Evolutionary conservation across 352 stramenopile species (phyloP).

Genomic region (Nothophytophthora sp.): DNA sequence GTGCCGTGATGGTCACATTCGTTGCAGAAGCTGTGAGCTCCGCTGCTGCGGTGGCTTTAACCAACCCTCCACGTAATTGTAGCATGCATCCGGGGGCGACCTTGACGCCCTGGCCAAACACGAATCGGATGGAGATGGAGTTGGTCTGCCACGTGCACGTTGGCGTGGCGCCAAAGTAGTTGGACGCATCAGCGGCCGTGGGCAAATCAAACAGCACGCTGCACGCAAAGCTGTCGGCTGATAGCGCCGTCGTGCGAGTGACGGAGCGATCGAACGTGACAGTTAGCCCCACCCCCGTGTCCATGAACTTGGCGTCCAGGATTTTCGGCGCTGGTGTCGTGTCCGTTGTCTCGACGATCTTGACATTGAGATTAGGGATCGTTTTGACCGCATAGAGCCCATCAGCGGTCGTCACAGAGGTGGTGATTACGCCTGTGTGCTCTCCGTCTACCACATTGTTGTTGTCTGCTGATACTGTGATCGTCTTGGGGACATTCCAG

Average conservation of each 20-base stretch:
- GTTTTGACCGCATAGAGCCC: conserved; percentile 29
- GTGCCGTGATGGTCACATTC: conserved; percentile 29
- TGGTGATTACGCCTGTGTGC: conserved; percentile 31
- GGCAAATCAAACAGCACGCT: conserved; percentile 61
- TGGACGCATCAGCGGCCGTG: conserved; percentile 9
- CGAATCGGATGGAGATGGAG: conserved; percentile 41
- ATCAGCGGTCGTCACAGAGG: conserved; percentile 29
- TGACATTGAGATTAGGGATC: conserved; percentile 34
- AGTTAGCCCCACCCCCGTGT: conserved; percentile 41
- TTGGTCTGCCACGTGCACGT: conserved; percentile 50
- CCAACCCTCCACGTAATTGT: conserved; percentile 33
- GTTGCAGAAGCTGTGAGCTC: conserved; percentile 36
- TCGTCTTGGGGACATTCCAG: conserved; percentile 51
- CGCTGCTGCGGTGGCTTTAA: conserved; percentile 54
- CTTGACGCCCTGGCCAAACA: conserved; percentile 45
- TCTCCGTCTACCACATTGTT: conserved; percentile 49
- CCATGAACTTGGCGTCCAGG: conserved; percentile 49
- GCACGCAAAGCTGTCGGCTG: conserved; percentile 43
- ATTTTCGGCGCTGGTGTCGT: conserved; percentile 58
- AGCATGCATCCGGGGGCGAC: conserved; percentile 41
- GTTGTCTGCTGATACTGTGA: conserved; percentile 47
- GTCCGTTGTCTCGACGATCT: conserved; percentile 65
- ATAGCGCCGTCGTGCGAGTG: conserved; percentile 28
- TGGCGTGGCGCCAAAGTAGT: conserved; percentile 42
- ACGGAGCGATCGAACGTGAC: conserved; percentile 55